Conservation (phyloP, 1,284 basidiomycete species). For the Apiotrichum porosum region DNA sequence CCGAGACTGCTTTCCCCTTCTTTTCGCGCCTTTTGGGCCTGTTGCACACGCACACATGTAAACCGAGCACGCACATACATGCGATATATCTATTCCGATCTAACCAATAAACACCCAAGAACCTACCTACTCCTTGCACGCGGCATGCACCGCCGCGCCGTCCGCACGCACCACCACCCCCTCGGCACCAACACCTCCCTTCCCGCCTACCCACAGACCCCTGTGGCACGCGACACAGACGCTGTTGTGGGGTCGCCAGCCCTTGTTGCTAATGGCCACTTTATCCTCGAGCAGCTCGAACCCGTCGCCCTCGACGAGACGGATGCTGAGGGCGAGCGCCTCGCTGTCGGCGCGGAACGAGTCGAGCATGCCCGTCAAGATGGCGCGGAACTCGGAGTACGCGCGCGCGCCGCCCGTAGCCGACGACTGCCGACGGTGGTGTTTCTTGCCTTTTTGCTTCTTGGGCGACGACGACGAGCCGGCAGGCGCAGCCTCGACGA, state of each 20-base stretch:
- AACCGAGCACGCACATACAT: no score
- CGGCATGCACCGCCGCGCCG: not conserved
- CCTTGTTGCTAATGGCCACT: constrained; percentile 36
- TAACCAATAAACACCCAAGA: no score
- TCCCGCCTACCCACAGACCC: constrained; percentile 1
- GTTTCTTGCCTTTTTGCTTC: not conserved
- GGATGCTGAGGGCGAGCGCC: constrained; percentile 80
- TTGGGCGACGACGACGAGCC: not conserved
- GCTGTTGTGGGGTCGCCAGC: constrained; percentile 37
- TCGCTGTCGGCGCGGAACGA: constrained; percentile 89
- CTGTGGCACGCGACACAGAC: constrained; percentile 5
- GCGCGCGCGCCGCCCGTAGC: constrained; percentile 49
- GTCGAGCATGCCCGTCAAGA: constrained; percentile 89
- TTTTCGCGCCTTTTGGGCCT: no score
- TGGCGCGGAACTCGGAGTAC: constrained; percentile 86
- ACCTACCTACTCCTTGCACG: not conserved
- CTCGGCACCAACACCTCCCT: not conserved
- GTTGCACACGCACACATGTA: no score
- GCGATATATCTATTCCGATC: no score
- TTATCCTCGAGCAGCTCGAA: constrained; percentile 63
- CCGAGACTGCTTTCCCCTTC: no score
- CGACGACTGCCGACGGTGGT: constrained; percentile 34
- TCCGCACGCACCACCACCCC: constrained; percentile 1
- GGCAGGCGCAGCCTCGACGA: constrained; percentile 58
- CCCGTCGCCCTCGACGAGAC: constrained; percentile 75